Base-by-base conservation (phyloP, 2,329 filamentous ascomycete genomes). In the Canariomyces notabilis region DNA sequence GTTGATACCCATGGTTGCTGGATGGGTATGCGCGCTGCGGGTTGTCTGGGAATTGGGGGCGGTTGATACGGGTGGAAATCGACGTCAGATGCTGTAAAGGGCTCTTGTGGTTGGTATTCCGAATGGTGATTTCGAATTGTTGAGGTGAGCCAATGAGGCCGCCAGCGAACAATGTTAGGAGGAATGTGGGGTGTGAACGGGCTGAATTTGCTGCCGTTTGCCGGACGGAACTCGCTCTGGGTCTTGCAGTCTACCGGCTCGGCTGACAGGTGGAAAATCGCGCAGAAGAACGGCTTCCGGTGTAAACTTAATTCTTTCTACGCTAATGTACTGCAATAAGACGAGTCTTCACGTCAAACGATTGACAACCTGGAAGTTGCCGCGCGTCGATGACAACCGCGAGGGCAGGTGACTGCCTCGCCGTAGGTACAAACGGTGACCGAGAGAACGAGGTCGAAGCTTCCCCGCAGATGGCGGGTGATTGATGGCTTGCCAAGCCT, bases 1-100 rank as follows among this genome's bases (percentile, higher is more conserved):
- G 62, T 84, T 74, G 66, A 84, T 71, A 59, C 80, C 80, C 77
- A 83, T 82, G 53, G 46, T 38, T 51, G 47, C 37, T 49, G 42
- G 42, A 29, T 36, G 18, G 40, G 21, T n/a, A n/a, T n/a, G n/a
- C n/a, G n/a, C 35, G 29, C 35, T n/a, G 16, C 19, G 16, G 12
- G 19, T 9, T 31, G 14, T 12, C 14, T 33, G 16, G 33, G 15
- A 16, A 5, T 29, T 9, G 26, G 8, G 16, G 6, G 20, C 16
- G 38, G 33, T 19, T 16, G 23, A 33, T 9, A 42, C 18, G 26
- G 26, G 21, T 42, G 21, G 15, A 22, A 16, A 45, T 4, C 8
- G 26, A 29, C 14, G 26, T 29, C 26, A 29, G 14, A 20, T 35
- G n/a, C 6, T 35, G n/a, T n/a, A n/a, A n/a, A n/a, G n/a, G n/a